phyloP scores from a whole-genome alignment of 768 basidiomycete species.

The Pisolithus orientalis region DNA sequence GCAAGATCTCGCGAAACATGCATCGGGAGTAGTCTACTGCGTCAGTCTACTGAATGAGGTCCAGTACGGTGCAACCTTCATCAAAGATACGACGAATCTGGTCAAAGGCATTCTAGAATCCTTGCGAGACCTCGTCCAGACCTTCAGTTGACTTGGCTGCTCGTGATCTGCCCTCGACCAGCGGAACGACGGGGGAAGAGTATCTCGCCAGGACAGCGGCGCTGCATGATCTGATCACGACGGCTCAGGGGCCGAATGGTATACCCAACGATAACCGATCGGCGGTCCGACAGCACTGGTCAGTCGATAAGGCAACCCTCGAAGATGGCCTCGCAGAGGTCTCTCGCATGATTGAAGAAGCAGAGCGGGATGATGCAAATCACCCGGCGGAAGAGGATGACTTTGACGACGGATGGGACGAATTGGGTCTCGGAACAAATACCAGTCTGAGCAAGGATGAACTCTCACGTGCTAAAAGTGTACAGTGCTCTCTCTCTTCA shows the following conservation, averaged over 20 bases:
- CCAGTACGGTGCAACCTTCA: constrained; percentile 41
- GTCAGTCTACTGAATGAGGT: constrained; percentile 35
- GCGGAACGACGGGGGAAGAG: constrained; percentile 31
- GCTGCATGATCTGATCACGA: constrained; percentile 57
- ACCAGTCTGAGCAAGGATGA: constrained; percentile 44
- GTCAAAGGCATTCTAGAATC: constrained; percentile 39
- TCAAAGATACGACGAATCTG: constrained; percentile 36
- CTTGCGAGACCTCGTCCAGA: constrained; percentile 37
- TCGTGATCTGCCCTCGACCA: constrained; percentile 10
- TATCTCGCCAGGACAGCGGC: constrained; percentile 52
- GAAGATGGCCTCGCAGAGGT: constrained; percentile 59
- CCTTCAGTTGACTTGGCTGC: constrained; percentile 35
- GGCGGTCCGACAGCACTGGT: constrained; percentile 51
- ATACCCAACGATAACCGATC: constrained; percentile 51
- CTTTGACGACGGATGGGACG: constrained; percentile 56
- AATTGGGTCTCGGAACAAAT: constrained; percentile 43
- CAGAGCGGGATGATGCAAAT: constrained; percentile 24
- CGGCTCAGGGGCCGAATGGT: constrained; percentile 38
- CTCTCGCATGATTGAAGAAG: constrained; percentile 43
- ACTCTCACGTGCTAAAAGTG: constrained; percentile 54
- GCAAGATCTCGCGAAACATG: constrained; percentile 44
- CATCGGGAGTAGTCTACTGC: constrained; percentile 47
- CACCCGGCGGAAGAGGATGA: constrained; percentile 17
- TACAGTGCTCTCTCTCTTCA: constrained; percentile 20
- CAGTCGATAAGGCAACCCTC: constrained; percentile 47